Evolutionary conservation across 2,329 filamentous ascomycete species (phyloP), one percentile per base, ranked within the genome.

Genomic region (Neofusicoccum ribis): DNA sequence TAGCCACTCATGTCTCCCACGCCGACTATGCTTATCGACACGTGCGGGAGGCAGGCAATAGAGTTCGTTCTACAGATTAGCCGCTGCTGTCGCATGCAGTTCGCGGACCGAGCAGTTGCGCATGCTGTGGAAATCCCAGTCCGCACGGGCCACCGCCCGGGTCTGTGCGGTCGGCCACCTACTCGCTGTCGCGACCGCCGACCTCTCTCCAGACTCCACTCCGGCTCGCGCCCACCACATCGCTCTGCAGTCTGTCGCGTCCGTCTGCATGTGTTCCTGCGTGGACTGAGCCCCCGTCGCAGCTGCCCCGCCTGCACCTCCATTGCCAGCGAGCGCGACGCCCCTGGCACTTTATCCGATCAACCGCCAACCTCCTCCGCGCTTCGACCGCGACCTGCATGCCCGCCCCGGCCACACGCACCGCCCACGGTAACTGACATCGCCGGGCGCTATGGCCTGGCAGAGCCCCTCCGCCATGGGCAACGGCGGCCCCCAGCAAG

Each of bases 381-480:
- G 69, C 68, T 67, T 68, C 69, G 54, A 70, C 66, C 69, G 63
- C 66, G 68, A 64, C 66, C 62, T 70, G 71, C 70, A 74, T 74
- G 72, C 70, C 67, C 64, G 67, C 50, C 47, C 51, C 65, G 54
- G 54, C 68, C 23, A 47, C 46, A 39, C 56, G 44, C 63, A 50
- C 65, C 23, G 65, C 66, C 59, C 63, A 44, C 66, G 63, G 56
- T 36, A 70, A 50, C 67, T 63, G 54, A 64, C 66, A 67, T 59
- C 56, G 67, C 64, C 69, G 68, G 64, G 72, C 59, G 65, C 65
- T 72, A 90, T 91, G 88, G 87, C 88, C 80, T 91, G 87, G 87
- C 88, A 90, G 82, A 88, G 86, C 77, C 84, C 86, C 75, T 86
- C 85, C 74, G 85, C 85, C 77, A 85, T 87, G 81, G 83, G 84